These are phyloP conservation scores for Microcyclosporella mali DNA, from an alignment of 2,329 filamentous ascomycete genomes.

Conservation along the genomic window DNA sequence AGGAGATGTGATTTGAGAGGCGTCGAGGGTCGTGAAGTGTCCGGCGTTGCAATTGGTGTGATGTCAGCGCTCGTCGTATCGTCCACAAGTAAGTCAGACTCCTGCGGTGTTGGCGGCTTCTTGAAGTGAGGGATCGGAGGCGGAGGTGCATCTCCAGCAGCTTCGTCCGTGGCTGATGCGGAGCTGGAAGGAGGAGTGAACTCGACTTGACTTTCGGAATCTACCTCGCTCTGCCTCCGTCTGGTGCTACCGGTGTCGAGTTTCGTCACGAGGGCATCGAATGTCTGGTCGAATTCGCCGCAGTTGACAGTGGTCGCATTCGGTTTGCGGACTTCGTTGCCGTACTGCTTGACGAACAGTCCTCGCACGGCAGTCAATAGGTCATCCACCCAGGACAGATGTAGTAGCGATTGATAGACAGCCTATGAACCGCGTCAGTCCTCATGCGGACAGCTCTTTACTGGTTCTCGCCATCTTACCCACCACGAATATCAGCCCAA, in stretches of 20 bases:
- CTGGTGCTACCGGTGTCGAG: conserved; percentile 52
- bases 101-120: conserved; percentile 35
- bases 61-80: conserved; percentile 56
- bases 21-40: conserved; percentile 72
- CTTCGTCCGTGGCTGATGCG: conserved; percentile 42
- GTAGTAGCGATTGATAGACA: conserved; percentile 91
- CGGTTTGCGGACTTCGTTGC: conserved; percentile 74
- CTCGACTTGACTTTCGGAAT: conserved; percentile 36
- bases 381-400: conserved; percentile 95
- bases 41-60: conserved; percentile 64
- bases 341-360: conserved; percentile 86
- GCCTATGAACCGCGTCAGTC: conserved; percentile 53
- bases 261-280: conserved; percentile 84
- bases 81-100: conserved; percentile 13
- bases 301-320: conserved; percentile 75
- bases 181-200: conserved; percentile 49
- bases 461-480: conserved; percentile 26
- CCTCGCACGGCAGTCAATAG: conserved; percentile 91
- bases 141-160: conserved; percentile 47
- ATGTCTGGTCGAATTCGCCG: conserved; percentile 79
- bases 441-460: not conserved
- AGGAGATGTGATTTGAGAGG: conserved; percentile 63
- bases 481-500: conserved; percentile 93
- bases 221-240: conserved; percentile 21
- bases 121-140: conserved; percentile 45